Evolutionary conservation across 345 rosid species (phyloP), one percentile per base, ranked within the genome.

Genomic region (Eucalyptus camaldulensis): DNA sequence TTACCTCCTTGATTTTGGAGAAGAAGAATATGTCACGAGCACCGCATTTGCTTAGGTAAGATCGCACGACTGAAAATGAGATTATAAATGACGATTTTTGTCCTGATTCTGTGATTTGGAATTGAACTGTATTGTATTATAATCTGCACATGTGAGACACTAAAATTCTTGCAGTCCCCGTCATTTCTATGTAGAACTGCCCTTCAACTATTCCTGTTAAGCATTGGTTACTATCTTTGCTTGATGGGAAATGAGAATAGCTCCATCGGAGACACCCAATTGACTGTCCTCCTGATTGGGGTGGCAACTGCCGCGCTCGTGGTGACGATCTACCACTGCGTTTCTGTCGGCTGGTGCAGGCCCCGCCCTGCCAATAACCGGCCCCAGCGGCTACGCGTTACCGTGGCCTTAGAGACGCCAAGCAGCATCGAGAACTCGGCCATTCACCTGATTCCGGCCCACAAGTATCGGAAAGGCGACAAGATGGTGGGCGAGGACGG

Each of bases 281-380:
- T 92, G 7, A 85, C 89, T 22, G 40, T 89, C 33, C 80, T 91
- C 86, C 88, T 93, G 16, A 37, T 90, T 33, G 90, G 92, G 8
- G 37, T 91, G 3, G 93, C 92, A 22, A 90, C 92, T 2, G 91
- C 93, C 1, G 94, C 93, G 14, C 40, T 94, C 2, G 90, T 92
- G 29, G 87, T 89, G 80, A 86, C 92, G 31, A 80, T 94, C 89
- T 93, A 93, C 94, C 94, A 93, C 21, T 93, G 94, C 91, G 25
- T 92, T 2, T 51, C 90, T 50, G 24, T 62, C 1, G 85, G 93
- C 3, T 92, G 94, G 93, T 86, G 94, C 90, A 83, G 85, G 43
- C 90, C 37, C 4, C 16, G 29, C 56, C 47, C 44, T 25, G 25
- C 49, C 25, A 6, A 80, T 12, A 86, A 51, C 14, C 87, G 49